A percentile compares a stretch with the other conserved stretches of the same genome.
Conservation (phyloP, 2,329 filamentous ascomycete species). For the Arachnopeziza araneosa region DNA sequence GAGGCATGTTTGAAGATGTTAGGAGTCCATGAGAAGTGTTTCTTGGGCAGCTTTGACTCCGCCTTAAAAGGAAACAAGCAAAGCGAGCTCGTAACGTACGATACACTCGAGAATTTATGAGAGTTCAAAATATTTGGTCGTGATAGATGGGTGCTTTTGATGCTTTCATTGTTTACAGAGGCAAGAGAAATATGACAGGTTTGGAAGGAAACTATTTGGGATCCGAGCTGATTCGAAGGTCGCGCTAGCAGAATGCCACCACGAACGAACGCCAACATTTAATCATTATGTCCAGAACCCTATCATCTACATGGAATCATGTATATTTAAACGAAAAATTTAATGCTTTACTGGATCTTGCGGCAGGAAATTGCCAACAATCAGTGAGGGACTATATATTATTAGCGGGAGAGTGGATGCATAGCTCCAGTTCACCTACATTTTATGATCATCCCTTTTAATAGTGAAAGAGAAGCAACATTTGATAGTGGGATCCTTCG, state of each 20-base stretch:
- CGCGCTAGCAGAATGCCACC: conserved; percentile 1
- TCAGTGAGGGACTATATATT: conserved; percentile 70
- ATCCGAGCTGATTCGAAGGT: conserved; percentile 1
- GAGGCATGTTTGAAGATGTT: conserved; percentile 13
- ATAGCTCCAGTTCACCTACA: conserved; percentile 54
- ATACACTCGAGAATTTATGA: not conserved
- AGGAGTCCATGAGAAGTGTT: not conserved
- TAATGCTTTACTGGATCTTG: conserved; percentile 57
- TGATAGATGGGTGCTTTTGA: not conserved
- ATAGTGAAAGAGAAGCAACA: conserved; percentile 99
- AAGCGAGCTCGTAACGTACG: not conserved
- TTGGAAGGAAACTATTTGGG: not conserved
- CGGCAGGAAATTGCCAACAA: conserved; percentile 94
- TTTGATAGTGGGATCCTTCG: conserved; percentile 68
- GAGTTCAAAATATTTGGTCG: not conserved
- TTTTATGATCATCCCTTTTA: conserved; percentile 87
- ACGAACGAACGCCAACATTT: conserved; percentile 1
- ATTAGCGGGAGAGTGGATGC: conserved; percentile 3
- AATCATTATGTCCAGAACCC: conserved; percentile 12
- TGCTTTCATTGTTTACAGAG: not conserved
- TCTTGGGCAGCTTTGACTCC: not conserved
- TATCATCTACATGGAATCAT: conserved; percentile 17
- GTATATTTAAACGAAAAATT: not conserved
- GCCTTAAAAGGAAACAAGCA: not conserved
- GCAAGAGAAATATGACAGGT: not conserved